Evolutionary conservation across 2,329 filamentous ascomycete genomes (phyloP).

Genomic region (Fusarium sp.): DNA sequence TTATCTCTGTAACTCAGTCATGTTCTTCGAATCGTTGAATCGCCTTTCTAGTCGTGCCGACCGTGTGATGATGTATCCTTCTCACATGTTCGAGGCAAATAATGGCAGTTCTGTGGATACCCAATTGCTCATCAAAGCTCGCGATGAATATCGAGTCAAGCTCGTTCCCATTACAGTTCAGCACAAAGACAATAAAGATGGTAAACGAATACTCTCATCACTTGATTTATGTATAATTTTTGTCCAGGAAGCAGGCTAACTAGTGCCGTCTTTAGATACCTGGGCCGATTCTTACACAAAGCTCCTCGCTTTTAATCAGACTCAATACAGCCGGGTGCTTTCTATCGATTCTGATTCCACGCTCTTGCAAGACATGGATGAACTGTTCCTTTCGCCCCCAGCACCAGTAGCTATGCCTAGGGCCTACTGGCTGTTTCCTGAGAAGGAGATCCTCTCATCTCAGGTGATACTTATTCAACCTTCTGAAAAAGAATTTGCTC

Average conservation of each 20-base stretch:
- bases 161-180: conserved; percentile 55
- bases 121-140: conserved; percentile 53
- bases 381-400: conserved; percentile 73
- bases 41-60: conserved; percentile 54
- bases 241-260: background rate
- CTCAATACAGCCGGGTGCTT: conserved; percentile 61
- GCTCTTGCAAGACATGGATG: conserved; percentile 72
- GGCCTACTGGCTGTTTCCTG: conserved; percentile 74
- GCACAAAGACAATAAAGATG: conserved; percentile 46
- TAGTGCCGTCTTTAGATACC: conserved; percentile 49
- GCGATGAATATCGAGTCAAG: conserved; percentile 56
- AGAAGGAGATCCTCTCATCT: conserved; percentile 63
- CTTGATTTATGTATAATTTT: rapidly evolving
- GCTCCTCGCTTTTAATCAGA: conserved; percentile 74
- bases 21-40: conserved; percentile 58
- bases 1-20: conserved; percentile 61
- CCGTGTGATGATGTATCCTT: conserved; percentile 58
- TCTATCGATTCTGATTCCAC: conserved; percentile 71
- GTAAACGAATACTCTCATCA: conserved; percentile 41
- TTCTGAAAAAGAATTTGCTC: conserved; percentile 60
- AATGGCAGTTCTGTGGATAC: conserved; percentile 42
- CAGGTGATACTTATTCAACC: conserved; percentile 71
- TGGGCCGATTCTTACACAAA: conserved; percentile 76
- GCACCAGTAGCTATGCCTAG: conserved; percentile 73
- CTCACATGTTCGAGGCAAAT: conserved; percentile 47